Conservation (phyloP, 2,329 filamentous ascomycete species). For the Byssochlamys sp. region DNA sequence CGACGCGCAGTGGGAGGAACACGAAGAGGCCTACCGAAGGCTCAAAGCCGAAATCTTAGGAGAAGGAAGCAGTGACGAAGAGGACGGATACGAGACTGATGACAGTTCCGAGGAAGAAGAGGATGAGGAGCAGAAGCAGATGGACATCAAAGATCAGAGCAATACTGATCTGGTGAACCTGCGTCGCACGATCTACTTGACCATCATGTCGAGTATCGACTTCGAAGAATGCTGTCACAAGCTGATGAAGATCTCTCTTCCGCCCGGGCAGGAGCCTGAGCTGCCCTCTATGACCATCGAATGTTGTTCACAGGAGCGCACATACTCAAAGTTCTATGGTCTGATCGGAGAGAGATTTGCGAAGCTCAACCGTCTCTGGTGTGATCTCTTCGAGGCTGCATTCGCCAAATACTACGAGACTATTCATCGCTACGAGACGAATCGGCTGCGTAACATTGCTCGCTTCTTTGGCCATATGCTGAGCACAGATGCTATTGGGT, state of each 20-base stretch:
- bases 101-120: conserved; percentile 61
- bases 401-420: conserved; percentile 94
- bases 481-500: conserved; percentile 76
- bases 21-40: conserved; percentile 81
- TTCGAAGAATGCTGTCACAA: conserved; percentile 97
- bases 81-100: conserved; percentile 55
- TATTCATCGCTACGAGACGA: conserved; percentile 94
- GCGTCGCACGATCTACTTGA: conserved; percentile 88
- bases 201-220: conserved; percentile 90
- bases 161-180: conserved; percentile 93
- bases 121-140: conserved; percentile 65
- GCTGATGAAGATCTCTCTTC: conserved; percentile 85
- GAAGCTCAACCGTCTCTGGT: conserved; percentile 92
- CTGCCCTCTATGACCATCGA: conserved; percentile 95
- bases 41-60: conserved; percentile 89
- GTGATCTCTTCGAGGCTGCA: conserved; percentile 77
- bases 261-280: conserved; percentile 75
- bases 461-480: conserved; percentile 90
- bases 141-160: conserved; percentile 96
- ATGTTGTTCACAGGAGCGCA: conserved; percentile 90
- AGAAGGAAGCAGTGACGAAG: conserved; percentile 73
- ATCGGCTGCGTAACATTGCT: conserved; percentile 86
- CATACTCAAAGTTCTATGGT: conserved; percentile 95
- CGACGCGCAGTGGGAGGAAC: conserved; percentile 77
- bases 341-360: conserved; percentile 89